Evolutionary conservation across 2,329 filamentous ascomycete genomes (phyloP).

Genomic region (Arthrobotrys sinensis): DNA sequence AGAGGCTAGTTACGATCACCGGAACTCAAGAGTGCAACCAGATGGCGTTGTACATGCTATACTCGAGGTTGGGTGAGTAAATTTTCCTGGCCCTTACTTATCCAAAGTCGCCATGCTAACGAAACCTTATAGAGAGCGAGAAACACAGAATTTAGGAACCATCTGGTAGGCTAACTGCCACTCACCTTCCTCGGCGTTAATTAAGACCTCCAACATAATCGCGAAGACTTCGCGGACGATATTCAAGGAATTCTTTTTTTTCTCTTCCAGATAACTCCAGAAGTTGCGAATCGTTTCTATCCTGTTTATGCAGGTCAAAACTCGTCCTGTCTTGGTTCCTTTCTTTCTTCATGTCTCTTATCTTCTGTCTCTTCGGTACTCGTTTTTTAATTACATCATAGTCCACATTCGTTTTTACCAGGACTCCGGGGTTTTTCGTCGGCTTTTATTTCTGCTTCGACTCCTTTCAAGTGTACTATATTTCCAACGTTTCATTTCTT

Average conservation of each 20-base stretch:
- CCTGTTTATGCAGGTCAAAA: slow-evolving; percentile 22
- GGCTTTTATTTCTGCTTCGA: slow-evolving; percentile 22
- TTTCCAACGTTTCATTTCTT: slow-evolving; percentile 38
- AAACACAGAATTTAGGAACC: slow-evolving; percentile 77
- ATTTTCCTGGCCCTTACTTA: slow-evolving; percentile 66
- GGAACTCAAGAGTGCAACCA: slow-evolving; percentile 98
- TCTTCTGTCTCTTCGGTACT: slow-evolving; percentile 25
- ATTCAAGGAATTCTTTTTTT: not conserved
- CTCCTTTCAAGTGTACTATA: slow-evolving; percentile 57
- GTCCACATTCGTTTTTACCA: slow-evolving; percentile 44
- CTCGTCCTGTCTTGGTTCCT: slow-evolving; percentile 20
- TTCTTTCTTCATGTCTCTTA: slow-evolving; percentile 12
- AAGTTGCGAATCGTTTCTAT: slow-evolving; percentile 15
- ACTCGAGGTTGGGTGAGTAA: slow-evolving; percentile 88
- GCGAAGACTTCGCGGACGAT: not conserved
- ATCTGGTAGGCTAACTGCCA: slow-evolving; percentile 45
- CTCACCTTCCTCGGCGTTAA: not conserved
- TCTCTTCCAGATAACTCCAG: not conserved
- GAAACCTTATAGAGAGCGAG: slow-evolving; percentile 77
- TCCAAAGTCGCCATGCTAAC: slow-evolving; percentile 62
- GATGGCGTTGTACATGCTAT: slow-evolving; percentile 99
- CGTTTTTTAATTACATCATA: slow-evolving; percentile 54
- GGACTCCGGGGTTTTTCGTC: slow-evolving; percentile 39
- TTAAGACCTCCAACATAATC: not conserved
- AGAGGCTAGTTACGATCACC: slow-evolving; percentile 95